Base-by-base conservation (phyloP, 1,284 basidiomycete genomes). In the Cronartium quercuum region DNA sequence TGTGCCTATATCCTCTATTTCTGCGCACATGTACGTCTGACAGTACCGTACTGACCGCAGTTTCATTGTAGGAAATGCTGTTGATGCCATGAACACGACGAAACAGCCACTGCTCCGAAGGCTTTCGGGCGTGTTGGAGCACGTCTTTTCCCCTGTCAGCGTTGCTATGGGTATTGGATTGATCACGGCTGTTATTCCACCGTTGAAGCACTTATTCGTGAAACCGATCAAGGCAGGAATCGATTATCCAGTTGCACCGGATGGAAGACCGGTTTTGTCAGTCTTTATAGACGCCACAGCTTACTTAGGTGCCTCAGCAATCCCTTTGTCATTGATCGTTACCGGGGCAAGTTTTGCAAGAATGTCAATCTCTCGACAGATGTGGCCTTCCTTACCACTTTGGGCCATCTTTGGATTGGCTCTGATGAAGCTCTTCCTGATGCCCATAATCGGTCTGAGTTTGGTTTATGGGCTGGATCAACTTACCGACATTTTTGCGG, bases 281-380 rank as follows among this genome's bases (percentile, higher is more conserved):
- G 57, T 69, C 12, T 44, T 69, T 15, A 34, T 69, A 42, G 68
- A 69, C 6, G 61, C 68, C 24, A 51, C 68, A 2, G 38, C 57
- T 1, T 69, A 44, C 40, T 35, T 69, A 18, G 68, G 68, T 9
- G 57, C 68, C 13, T 40, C 68, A 13, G 68, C 68, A 15, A 69
- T 69, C 21, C 68, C 68, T 6, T 61, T 69, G 6, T 57, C 57
- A 10, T 37, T 69, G 34, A 38, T 69, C 7, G 57, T 69, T 13
- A 69, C 68, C 13, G 68, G 68, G 7, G 68, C 58, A 13, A 69
- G 68, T 42, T 69, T 69, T 62, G 68, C 57, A 37, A 69, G 44
- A 41, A 69, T 69, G 68, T 69, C 68, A n/a, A 62, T 69, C 68
- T 58, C 68, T 24, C 55, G 68, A 15, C 18, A 58, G 15, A 42